Evolutionary conservation across 768 basidiomycete species (phyloP).

Genomic region (Sarcodon aspratus): DNA sequence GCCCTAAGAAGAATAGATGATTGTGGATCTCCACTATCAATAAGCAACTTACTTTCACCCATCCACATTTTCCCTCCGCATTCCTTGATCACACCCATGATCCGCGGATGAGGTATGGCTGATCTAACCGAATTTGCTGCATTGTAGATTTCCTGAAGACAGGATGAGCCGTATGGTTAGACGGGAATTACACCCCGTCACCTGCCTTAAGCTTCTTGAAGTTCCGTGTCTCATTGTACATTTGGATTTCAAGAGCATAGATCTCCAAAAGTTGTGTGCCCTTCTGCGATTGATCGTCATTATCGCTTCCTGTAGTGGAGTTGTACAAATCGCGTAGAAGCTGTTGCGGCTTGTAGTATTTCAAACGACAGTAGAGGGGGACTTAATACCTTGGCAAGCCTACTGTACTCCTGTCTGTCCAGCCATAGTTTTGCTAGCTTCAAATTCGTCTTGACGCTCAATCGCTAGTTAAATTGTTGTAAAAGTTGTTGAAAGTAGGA

Average conservation of each 20-base stretch:
- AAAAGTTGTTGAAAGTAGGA: neutral
- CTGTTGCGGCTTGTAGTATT: constrained; percentile 23
- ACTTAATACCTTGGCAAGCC: constrained; percentile 60
- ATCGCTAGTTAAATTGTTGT: constrained; percentile 37
- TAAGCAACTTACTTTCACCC: constrained; percentile 71
- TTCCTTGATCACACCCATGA: constrained; percentile 98
- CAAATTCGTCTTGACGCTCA: constrained; percentile 92
- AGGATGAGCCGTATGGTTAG: neutral
- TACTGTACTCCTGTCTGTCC: constrained; percentile 82
- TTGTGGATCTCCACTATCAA: neutral
- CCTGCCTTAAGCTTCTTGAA: constrained; percentile 88
- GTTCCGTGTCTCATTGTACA: constrained; percentile 96
- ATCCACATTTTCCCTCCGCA: constrained; percentile 99
- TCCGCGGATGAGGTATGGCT: constrained; percentile 95
- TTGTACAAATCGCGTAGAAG: constrained; percentile 67
- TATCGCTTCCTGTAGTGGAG: constrained; percentile 53
- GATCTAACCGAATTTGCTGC: constrained; percentile 87
- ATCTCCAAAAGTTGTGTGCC: constrained; percentile 94
- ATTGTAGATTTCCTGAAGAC: constrained; percentile 85
- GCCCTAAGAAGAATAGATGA: constrained; percentile 37
- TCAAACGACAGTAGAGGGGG: neutral
- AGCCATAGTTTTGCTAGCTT: constrained; percentile 98
- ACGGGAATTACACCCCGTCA: neutral
- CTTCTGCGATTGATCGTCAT: constrained; percentile 80
- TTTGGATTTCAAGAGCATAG: constrained; percentile 97